Evolutionary conservation across 75 land plant genomes (phyloP).

Genomic region (Gnetum montanum): DNA sequence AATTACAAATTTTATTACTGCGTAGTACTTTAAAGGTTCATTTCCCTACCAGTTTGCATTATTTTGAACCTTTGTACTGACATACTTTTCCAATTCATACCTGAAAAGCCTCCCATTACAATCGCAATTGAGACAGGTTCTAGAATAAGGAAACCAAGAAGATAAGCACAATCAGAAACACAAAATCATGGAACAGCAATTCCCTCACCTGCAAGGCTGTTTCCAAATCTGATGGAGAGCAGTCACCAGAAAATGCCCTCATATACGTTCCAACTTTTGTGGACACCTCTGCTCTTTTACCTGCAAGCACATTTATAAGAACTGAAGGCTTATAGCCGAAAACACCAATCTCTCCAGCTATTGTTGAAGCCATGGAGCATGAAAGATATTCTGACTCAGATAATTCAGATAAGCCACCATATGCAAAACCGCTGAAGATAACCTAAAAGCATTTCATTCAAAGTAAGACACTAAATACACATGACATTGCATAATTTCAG

Average conservation of each 20-base stretch:
- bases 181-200: too few species aligned
- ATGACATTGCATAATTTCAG: too few species aligned
- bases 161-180: background rate
- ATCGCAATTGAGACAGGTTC: too few species aligned
- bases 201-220: slow-evolving; percentile 96
- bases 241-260: slow-evolving; percentile 97
- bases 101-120: too few species aligned
- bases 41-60: too few species aligned
- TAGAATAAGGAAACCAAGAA: background rate
- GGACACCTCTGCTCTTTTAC: slow-evolving; percentile 93
- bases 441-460: too few species aligned
- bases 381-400: slow-evolving; percentile 81
- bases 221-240: slow-evolving; percentile 93
- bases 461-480: too few species aligned
- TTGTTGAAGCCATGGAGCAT: slow-evolving; percentile 92
- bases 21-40: too few species aligned
- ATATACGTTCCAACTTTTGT: slow-evolving; percentile 90
- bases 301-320: slow-evolving; percentile 90
- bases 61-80: too few species aligned
- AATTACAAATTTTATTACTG: too few species aligned
- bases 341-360: slow-evolving; percentile 94
- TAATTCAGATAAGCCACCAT: slow-evolving; percentile 95
- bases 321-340: slow-evolving; percentile 94
- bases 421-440: slow-evolving; percentile 76
- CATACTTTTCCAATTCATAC: too few species aligned